Percentiles rank a stretch among this genome's conserved stretches.
These are phyloP conservation scores for Penicillium griseofulvum DNA, from an alignment of 2,329 filamentous ascomycete species.

Conservation along the genomic window DNA sequence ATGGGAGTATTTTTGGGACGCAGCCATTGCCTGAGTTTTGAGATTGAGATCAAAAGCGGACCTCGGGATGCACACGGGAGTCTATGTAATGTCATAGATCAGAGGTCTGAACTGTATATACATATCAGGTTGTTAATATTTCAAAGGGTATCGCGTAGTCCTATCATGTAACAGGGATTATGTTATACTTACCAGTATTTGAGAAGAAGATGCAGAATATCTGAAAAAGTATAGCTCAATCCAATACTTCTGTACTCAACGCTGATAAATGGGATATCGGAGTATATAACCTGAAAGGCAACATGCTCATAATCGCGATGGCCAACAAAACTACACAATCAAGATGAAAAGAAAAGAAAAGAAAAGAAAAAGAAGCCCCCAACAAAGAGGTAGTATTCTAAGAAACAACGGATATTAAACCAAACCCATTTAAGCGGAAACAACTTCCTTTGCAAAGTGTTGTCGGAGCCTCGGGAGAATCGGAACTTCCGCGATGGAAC, in stretches of 20 bases:
- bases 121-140: not conserved
- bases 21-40: conserved; percentile 30
- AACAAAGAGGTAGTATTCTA: not conserved
- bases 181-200: not conserved
- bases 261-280: not conserved
- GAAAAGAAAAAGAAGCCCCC: not conserved
- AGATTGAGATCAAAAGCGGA: not conserved
- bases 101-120: not conserved
- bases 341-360: not conserved
- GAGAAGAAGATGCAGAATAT: not conserved
- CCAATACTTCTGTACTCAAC: not conserved
- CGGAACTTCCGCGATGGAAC: conserved; percentile 20
- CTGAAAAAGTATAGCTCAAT: not conserved
- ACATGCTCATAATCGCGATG: not conserved
- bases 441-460: not conserved
- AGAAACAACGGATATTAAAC: not conserved
- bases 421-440: not conserved
- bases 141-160: not conserved
- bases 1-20: conserved; percentile 30
- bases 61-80: not conserved
- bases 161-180: not conserved
- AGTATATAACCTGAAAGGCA: not conserved
- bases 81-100: not conserved
- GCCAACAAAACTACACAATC: not conserved
- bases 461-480: conserved; percentile 19